These are phyloP conservation scores for Poa annua DNA, from an alignment of 176 grass and related monocot genomes.

Conservation along the genomic window DNA sequence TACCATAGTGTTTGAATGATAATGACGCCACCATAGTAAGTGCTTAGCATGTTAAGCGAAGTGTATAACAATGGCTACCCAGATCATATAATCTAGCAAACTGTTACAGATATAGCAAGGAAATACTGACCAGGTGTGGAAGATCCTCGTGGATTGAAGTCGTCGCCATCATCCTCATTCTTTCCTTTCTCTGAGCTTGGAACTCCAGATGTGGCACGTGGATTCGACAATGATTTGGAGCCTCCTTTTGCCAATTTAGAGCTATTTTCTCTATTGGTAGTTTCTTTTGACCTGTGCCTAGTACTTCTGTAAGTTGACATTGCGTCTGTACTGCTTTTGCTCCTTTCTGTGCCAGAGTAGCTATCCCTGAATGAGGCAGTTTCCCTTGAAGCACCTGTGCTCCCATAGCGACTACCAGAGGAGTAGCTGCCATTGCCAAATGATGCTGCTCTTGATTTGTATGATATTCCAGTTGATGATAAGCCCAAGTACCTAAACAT, in stretches of 20 bases:
- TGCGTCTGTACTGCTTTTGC: constrained; percentile 28
- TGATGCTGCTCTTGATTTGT: constrained; percentile 52
- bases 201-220: constrained; percentile 12
- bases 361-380: constrained; percentile 37
- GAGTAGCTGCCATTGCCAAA: constrained; percentile 48
- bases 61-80: constrained; percentile 17
- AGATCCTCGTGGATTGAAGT: constrained; percentile 70
- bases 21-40: background rate
- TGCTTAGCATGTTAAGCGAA: background rate
- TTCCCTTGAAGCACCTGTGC: constrained; percentile 41
- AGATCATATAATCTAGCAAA: background rate
- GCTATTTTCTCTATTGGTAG: background rate
- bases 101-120: background rate
- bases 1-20: background rate
- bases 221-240: constrained; percentile 13
- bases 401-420: constrained; percentile 45
- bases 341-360: constrained; percentile 39
- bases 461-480: constrained; percentile 61
- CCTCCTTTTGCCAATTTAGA: constrained; percentile 24
- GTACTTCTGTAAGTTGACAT: constrained; percentile 21
- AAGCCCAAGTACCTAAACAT: constrained; percentile 62
- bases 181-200: constrained; percentile 36
- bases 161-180: constrained; percentile 49
- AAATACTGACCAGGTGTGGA: constrained; percentile 46
- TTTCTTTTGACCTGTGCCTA: constrained; percentile 35